These are phyloP conservation scores for Chrysoporthe austroafricana DNA, from an alignment of 2,329 filamentous ascomycete genomes.

Conservation along the genomic window DNA sequence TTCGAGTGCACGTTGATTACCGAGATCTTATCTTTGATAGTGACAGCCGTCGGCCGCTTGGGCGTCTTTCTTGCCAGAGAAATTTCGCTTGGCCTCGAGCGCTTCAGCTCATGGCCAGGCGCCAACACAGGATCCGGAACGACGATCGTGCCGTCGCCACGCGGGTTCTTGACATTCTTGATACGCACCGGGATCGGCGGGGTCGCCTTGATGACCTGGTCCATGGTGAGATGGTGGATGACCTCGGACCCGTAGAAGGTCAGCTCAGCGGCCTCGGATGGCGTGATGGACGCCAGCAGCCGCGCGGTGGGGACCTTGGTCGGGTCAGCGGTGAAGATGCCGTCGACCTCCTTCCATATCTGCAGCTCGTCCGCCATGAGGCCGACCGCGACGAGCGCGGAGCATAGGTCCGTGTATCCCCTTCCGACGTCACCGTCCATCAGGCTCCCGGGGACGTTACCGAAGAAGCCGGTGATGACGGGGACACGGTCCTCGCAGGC, in stretches of 20 bases:
- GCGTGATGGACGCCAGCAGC: constrained; percentile 86
- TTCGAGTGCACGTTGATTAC: constrained; percentile 99
- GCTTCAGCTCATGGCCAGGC: constrained; percentile 61
- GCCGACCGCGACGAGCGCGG: constrained; percentile 87
- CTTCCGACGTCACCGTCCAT: constrained; percentile 88
- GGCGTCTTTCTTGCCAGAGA: constrained; percentile 57
- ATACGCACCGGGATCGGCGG: constrained; percentile 83
- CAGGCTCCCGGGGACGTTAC: constrained; percentile 86
- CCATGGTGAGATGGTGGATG: constrained; percentile 98
- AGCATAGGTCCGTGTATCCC: constrained; percentile 96
- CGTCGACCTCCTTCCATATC: constrained; percentile 97
- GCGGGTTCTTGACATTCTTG: constrained; percentile 89
- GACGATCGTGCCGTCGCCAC: constrained; percentile 78
- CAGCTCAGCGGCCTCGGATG: constrained; percentile 91
- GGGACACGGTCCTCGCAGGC: constrained; percentile 71
- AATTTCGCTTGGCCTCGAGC: constrained; percentile 47
- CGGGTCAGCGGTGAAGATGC: constrained; percentile 65
- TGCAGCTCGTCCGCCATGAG: constrained; percentile 87
- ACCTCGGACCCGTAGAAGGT: constrained; percentile 95
- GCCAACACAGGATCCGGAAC: constrained; percentile 71
- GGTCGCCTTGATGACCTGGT: constrained; percentile 84
- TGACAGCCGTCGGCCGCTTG: constrained; percentile 85
- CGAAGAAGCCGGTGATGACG: constrained; percentile 92
- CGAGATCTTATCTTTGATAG: constrained; percentile 95
- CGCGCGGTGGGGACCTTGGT: constrained; percentile 91